phyloP scores from a whole-genome alignment of 139 green algal genomes.

The Coccomyxa sp. region DNA sequence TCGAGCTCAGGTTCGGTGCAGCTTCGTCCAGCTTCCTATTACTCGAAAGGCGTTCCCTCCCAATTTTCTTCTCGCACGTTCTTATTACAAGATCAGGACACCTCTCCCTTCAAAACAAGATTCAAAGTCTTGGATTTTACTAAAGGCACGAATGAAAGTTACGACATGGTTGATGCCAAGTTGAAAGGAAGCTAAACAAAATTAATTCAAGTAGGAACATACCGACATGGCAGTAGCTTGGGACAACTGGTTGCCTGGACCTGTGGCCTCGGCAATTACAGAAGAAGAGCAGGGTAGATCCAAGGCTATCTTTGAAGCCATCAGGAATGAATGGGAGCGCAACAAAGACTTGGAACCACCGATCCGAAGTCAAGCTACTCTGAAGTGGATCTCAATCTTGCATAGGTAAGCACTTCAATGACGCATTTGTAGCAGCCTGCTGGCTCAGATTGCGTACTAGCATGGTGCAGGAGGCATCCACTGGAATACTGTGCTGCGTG shows the following conservation, averaged over 20 bases:
- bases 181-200: neutral
- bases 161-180: neutral
- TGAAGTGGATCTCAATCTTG: constrained; percentile 24
- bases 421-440: neutral
- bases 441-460: neutral
- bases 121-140: too few species aligned
- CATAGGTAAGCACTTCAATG: constrained; percentile 5
- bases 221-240: too few species aligned
- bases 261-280: constrained; percentile 10
- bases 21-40: too few species aligned
- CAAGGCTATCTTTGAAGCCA: constrained; percentile 18
- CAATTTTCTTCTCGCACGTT: too few species aligned
- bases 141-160: too few species aligned
- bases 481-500: neutral
- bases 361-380: constrained; percentile 3
- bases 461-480: neutral
- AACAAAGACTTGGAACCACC: neutral
- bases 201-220: neutral
- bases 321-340: constrained; percentile 17
- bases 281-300: constrained; percentile 46
- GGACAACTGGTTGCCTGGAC: constrained; percentile 36
- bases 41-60: too few species aligned
- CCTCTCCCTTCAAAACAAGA: too few species aligned
- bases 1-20: too few species aligned
- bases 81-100: too few species aligned